Base-by-base conservation (phyloP, 1,284 basidiomycete genomes). In the Ganoderma meredithae region DNA sequence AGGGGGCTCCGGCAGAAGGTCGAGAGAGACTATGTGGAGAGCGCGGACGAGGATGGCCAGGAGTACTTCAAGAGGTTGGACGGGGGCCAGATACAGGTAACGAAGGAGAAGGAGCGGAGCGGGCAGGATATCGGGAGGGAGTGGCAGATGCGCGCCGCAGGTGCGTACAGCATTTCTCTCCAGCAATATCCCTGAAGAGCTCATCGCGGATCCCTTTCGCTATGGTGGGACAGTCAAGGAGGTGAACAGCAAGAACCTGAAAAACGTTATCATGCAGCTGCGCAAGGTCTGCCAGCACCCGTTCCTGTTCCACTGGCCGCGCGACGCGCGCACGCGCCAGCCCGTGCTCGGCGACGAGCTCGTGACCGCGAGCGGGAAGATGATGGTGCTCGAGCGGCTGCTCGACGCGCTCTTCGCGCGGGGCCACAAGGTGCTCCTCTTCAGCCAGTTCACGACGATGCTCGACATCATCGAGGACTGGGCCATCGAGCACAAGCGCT, bases 401-500 rank as follows among this genome's bases (percentile, higher is more conserved):
- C 85, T 99, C 1, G 90, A 90, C 55, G 95, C 91, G 65, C 82
- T 99, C n/a, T 95, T 98, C 80, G 83, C 83, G 27, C 82, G 90
- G 13, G 88, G 87, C 7, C 97, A 98, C 82, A 97, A 97, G 79
- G 97, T 98, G 0, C 83, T 99, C 39, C 80, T 99, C 41, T 99
- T 99, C 81, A 93, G 93, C 66, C 96, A 98, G 81, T 98, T 99
- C 80, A 97, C 93, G 56, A 96, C 93, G 1, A 96, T 98, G 95
- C 83, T 99, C 63, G 94, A 99, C 77, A 94, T 99, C 71, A 94
- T 99, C 68, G 90, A 96, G 89, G 94, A 94, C 72, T 97, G 95
- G 96, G 94, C 95, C 4, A 84, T 81, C 1, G 89, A 93, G 67
- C 88, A 89, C 79, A 97, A 98, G 81, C 84, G 85, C 0, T 94